A percentile compares a stretch with the other conserved stretches of the same genome.
phyloP scores from a whole-genome alignment of 805 yeast genomes.

The Wickerhamomyces canadensis region DNA sequence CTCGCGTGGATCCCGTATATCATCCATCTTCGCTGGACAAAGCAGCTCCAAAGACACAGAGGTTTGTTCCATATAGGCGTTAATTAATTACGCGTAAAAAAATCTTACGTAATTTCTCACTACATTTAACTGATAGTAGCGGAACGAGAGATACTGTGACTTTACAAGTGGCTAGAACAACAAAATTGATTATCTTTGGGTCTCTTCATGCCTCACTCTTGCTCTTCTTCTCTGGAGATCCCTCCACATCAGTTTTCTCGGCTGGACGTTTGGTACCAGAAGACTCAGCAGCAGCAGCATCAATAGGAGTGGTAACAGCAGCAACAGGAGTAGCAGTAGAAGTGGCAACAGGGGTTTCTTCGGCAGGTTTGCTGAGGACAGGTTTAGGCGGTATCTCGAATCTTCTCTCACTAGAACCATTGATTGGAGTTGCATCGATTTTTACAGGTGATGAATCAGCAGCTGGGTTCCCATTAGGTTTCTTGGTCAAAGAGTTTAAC shows the following conservation, averaged over 20 bases:
- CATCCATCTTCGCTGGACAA: slow-evolving; percentile 6
- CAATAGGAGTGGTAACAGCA: too few relatives aligned
- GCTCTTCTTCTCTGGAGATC: slow-evolving; percentile 28
- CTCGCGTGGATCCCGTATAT: slow-evolving; percentile 12
- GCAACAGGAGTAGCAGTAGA: slow-evolving; percentile 4
- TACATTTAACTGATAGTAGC: too few relatives aligned
- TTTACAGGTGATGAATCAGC: background rate
- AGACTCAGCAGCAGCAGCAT: background rate
- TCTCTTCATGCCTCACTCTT: slow-evolving; percentile 1
- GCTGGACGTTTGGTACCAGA: slow-evolving; percentile 20
- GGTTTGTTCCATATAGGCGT: too few relatives aligned
- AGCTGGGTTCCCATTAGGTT: background rate
- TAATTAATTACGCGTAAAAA: too few relatives aligned
- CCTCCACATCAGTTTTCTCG: slow-evolving; percentile 19
- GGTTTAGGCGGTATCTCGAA: slow-evolving; percentile 18
- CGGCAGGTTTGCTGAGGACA: slow-evolving; percentile 3
- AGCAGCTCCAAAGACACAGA: too few relatives aligned
- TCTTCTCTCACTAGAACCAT: background rate
- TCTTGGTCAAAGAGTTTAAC: slow-evolving; percentile 4
- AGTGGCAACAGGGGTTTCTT: slow-evolving; percentile 1
- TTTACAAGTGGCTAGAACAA: too few relatives aligned
- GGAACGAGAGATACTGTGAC: too few relatives aligned
- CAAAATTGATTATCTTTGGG: too few relatives aligned
- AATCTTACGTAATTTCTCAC: background rate
- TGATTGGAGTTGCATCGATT: background rate